phyloP scores from a whole-genome alignment of 1,284 basidiomycete genomes.

The Apiotrichum sp. region DNA sequence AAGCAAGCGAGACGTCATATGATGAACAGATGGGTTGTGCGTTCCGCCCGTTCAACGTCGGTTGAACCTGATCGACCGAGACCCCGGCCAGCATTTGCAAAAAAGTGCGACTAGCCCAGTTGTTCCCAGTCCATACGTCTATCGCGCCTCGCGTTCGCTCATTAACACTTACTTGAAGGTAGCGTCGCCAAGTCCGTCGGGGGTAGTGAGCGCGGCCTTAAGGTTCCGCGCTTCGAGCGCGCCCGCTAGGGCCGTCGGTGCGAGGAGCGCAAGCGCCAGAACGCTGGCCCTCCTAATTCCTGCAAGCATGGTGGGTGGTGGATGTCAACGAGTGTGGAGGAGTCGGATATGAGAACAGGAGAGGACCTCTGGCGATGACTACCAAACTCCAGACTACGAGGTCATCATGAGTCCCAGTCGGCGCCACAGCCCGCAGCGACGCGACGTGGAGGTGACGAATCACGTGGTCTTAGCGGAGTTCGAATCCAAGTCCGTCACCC shows the following conservation, averaged over 20 bases:
- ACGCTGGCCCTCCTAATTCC: conserved; percentile 1
- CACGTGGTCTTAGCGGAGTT: not conserved
- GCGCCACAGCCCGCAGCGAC: too few species aligned
- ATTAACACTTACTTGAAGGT: conserved; percentile 28
- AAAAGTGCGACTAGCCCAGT: too few species aligned
- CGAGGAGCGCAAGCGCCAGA: conserved; percentile 1
- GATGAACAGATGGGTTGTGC: too few species aligned
- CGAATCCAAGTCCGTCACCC: not conserved
- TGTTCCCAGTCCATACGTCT: too few species aligned
- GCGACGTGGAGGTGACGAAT: not conserved
- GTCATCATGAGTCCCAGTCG: too few species aligned
- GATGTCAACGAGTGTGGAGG: not conserved
- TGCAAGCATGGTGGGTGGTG: not conserved
- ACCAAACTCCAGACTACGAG: too few species aligned
- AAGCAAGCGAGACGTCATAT: too few species aligned
- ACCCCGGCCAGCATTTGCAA: too few species aligned
- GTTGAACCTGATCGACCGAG: too few species aligned
- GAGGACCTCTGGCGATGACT: not conserved
- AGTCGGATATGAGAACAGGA: not conserved
- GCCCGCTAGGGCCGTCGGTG: conserved; percentile 2
- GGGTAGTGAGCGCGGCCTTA: conserved; percentile 33
- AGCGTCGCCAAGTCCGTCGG: conserved; percentile 34
- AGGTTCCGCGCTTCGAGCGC: conserved; percentile 30
- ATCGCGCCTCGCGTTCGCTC: too few species aligned
- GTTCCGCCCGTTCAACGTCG: too few species aligned